Evolutionary conservation across 1,139 yeast genomes (phyloP).

Genomic region (Eremothecium cymbalariae): DNA sequence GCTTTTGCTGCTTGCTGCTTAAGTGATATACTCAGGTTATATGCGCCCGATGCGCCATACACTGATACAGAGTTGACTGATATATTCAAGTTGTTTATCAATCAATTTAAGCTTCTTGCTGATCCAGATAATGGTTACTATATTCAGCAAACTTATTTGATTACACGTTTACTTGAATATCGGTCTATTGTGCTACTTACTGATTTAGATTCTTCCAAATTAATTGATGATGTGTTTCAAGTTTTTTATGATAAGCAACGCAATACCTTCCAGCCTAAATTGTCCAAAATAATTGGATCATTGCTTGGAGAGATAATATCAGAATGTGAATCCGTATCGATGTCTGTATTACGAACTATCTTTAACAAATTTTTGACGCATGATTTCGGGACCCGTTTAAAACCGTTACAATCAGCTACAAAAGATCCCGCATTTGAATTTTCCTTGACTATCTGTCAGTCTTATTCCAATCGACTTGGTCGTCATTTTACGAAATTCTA

Average conservation of each 20-base stretch:
- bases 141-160: conserved; percentile 55
- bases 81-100: conserved; percentile 54
- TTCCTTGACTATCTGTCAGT: conserved; percentile 60
- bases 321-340: conserved; percentile 65
- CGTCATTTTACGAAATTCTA: conserved; percentile 73
- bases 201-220: conserved; percentile 53
- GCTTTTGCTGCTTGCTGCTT: conserved; percentile 67
- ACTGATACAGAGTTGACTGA: conserved; percentile 53
- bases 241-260: conserved; percentile 49
- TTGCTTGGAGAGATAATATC: conserved; percentile 69
- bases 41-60: conserved; percentile 90
- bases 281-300: conserved; percentile 57
- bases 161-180: conserved; percentile 68
- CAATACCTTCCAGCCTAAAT: conserved; percentile 34
- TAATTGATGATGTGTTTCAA: conserved; percentile 51
- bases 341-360: conserved; percentile 51
- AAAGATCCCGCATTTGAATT: conserved; percentile 56
- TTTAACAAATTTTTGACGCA: conserved; percentile 38
- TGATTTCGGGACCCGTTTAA: conserved; percentile 26
- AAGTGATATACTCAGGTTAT: conserved; percentile 66
- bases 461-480: conserved; percentile 67
- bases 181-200: conserved; percentile 71
- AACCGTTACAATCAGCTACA: conserved; percentile 28
- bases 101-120: conserved; percentile 51
- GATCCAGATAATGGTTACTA: conserved; percentile 59